Evolutionary conservation across 1,284 basidiomycete genomes (phyloP).

Genomic region (Ceratobasidium theobromae): DNA sequence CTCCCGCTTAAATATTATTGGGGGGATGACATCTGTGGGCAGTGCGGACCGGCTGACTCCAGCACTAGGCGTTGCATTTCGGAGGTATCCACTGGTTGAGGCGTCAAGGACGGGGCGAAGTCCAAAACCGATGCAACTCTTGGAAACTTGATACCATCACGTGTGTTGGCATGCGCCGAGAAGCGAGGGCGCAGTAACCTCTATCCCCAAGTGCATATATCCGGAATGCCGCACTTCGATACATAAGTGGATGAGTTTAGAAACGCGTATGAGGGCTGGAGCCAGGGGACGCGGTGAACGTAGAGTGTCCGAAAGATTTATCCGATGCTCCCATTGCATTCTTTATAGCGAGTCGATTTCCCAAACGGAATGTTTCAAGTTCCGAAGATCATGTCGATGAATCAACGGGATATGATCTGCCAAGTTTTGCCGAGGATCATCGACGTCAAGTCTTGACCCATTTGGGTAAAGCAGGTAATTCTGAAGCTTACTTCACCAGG

Average conservation of each 20-base stretch:
- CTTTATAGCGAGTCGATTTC: no score
- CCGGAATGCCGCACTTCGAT: no score
- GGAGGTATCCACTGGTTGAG: constrained; percentile 12
- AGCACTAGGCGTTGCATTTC: background rate
- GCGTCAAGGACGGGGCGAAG: background rate
- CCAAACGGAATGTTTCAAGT: no score
- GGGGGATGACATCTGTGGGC: background rate
- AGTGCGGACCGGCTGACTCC: background rate
- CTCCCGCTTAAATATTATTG: background rate
- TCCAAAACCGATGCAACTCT: background rate
- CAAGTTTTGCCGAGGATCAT: background rate
- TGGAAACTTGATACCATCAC: constrained; percentile 6
- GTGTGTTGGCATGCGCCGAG: constrained; percentile 7
- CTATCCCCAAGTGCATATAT: background rate
- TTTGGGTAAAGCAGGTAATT: background rate
- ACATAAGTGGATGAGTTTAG: no score
- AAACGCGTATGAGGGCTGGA: background rate
- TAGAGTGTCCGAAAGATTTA: background rate
- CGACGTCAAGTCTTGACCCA: background rate
- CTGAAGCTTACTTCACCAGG: background rate
- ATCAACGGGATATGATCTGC: background rate
- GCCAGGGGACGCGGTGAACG: background rate
- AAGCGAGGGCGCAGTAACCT: constrained; percentile 1
- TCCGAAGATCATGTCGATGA: background rate
- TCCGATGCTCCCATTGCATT: no score